These are phyloP conservation scores for Hericium erinaceus DNA, from an alignment of 768 basidiomycete species.

Conservation along the genomic window DNA sequence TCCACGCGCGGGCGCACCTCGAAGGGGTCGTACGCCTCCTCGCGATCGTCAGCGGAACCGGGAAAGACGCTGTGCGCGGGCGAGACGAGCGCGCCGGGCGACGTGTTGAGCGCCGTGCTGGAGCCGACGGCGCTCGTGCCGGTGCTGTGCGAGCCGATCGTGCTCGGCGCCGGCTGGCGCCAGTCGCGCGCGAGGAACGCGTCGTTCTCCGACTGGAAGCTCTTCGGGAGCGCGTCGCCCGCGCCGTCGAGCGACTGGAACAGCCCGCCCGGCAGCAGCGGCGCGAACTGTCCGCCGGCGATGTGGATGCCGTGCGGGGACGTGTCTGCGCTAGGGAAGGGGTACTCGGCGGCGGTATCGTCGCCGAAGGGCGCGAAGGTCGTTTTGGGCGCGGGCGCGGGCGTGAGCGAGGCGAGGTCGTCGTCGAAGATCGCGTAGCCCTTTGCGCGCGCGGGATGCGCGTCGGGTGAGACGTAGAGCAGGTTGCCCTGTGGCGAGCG, in stretches of 20 bases:
- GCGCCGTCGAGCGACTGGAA: conserved; percentile 40
- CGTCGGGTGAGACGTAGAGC: conserved; percentile 1
- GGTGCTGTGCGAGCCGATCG: conserved; percentile 13
- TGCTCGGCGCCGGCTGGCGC: conserved; percentile 21
- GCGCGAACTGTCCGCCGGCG: conserved; percentile 16
- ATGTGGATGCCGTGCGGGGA: too few relatives aligned
- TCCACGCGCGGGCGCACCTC: conserved; percentile 30
- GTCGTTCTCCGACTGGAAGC: conserved; percentile 47
- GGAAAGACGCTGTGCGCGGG: conserved; percentile 4
- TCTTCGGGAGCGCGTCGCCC: conserved; percentile 28
- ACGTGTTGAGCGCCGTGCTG: conserved; percentile 24
- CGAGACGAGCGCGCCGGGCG: conserved; percentile 30
- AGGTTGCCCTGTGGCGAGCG: conserved; percentile 5
- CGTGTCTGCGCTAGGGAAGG: too few relatives aligned
- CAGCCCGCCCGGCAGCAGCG: conserved; percentile 47
- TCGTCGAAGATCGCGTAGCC: conserved; percentile 35
- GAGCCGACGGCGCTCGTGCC: conserved; percentile 9
- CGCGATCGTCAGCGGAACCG: conserved; percentile 18
- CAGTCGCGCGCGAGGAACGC: conserved; percentile 44
- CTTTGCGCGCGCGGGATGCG: conserved; percentile 21
- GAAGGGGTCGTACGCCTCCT: conserved; percentile 37
- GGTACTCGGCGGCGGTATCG: conserved; percentile 18
- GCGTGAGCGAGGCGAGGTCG: conserved; percentile 24
- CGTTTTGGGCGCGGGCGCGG: conserved; percentile 15
- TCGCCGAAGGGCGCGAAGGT: conserved; percentile 52